Evolutionary conservation across 345 rosid genomes (phyloP), one percentile per base, ranked within the genome.

Genomic region (Hevea brasiliensis): DNA sequence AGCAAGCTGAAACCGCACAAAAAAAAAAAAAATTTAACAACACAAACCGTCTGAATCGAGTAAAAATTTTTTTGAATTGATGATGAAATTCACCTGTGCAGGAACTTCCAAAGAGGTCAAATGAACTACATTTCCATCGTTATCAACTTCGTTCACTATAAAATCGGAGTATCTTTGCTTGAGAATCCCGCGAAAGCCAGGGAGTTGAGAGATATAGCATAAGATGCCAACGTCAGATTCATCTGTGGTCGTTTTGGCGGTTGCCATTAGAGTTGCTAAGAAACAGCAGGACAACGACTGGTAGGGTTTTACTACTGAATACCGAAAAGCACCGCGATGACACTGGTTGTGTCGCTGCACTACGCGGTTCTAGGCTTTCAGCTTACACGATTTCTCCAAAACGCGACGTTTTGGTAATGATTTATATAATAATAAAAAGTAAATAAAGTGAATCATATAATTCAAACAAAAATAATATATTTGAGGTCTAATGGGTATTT

Each of bases 131-230:
- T 85, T 89, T 59, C 94, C 94, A 76, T 90, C 90, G n/a, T 66
- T 72, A 73, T 90, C 98, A 27, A 93, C 97, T 77, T 95, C 99
- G 71, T 91, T 93, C 11, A 93, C 99, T 26, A 95, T 91, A 76
- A 92, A 95, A 84, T 95, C 99, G 41, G 97, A 63, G 27, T 47
- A 88, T 91, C 99, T 89, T 81, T 92, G 99, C 82, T 95, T 95
- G 85, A 95, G 98, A 65, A 95, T 85, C 69, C 99, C 99, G 23
- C 97, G 94, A 75, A 93, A 95, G 53, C 98, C 98, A 18, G 96
- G 90, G 71, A 87, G 90, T 57, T 77, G 73, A 23, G 99, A 93
- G 77, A 95, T 90, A 84, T 83, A 93, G 80, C 89, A 91, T 73
- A 76, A 77, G 84, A 95, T 93, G 32, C 94, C 99, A 53, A 96